These are phyloP conservation scores for Brassica carinata DNA, from an alignment of 345 rosid species.

Conservation along the genomic window DNA sequence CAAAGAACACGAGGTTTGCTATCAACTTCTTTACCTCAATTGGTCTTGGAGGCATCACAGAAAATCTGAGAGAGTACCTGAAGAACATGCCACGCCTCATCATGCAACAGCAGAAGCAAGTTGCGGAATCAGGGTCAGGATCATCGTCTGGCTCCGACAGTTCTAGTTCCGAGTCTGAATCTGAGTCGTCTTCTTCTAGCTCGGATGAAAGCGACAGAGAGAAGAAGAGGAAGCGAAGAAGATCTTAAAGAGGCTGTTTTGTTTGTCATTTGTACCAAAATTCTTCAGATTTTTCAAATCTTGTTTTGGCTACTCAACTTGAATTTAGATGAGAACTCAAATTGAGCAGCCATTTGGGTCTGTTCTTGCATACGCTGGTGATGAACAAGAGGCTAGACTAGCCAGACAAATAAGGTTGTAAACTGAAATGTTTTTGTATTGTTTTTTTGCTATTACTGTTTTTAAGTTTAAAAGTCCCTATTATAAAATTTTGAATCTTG, in stretches of 20 bases:
- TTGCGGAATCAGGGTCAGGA: conserved; percentile 46
- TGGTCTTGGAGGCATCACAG: conserved; percentile 97
- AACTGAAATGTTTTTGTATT: not conserved
- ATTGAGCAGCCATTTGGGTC: conserved; percentile 1
- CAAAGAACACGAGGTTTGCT: conserved; percentile 85
- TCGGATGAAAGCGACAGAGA: conserved; percentile 49
- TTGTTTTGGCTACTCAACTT: conserved; percentile 6
- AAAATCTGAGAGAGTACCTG: conserved; percentile 78
- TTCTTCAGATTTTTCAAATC: not conserved
- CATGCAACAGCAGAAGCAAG: conserved; percentile 79
- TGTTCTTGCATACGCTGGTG: conserved; percentile 20
- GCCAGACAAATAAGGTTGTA: not conserved
- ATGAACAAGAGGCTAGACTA: not conserved
- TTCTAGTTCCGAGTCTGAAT: conserved; percentile 37
- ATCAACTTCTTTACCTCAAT: conserved; percentile 93
- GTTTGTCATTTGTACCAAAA: conserved; percentile 4
- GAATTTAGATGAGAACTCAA: conserved; percentile 20
- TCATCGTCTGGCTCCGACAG: conserved; percentile 48
- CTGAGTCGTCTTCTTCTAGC: conserved; percentile 38
- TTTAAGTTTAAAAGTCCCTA: not conserved
- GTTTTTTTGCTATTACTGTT: not conserved
- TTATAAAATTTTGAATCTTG: no score
- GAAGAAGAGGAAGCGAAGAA: conserved; percentile 44
- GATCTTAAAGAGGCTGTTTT: not conserved
- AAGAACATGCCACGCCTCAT: conserved; percentile 95